Percentiles rank a stretch among this genome's conserved stretches.
phyloP scores from a whole-genome alignment of 2,329 filamentous ascomycete species.

The Aureobasidium zeae region DNA sequence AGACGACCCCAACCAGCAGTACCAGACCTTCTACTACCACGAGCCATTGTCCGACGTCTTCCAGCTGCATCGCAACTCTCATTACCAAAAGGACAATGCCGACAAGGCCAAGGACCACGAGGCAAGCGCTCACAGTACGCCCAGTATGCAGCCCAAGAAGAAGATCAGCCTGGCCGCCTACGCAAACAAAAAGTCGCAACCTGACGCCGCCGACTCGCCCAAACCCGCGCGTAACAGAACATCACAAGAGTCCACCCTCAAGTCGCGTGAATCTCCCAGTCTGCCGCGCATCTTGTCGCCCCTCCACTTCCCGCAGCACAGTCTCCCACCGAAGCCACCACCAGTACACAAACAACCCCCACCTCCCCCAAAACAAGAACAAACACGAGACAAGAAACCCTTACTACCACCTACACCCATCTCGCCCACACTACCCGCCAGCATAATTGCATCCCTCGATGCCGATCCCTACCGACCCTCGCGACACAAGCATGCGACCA shows the following conservation, averaged over 20 bases:
- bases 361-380: constrained; percentile 1
- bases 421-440: constrained; percentile 48
- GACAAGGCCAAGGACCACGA: constrained; percentile 19
- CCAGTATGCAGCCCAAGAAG: constrained; percentile 43
- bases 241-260: background rate
- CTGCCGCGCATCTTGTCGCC: constrained; percentile 17
- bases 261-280: constrained; percentile 9
- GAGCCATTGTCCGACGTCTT: constrained; percentile 35
- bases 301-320: background rate
- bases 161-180: constrained; percentile 55
- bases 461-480: constrained; percentile 1
- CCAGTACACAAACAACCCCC: background rate
- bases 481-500: constrained; percentile 2
- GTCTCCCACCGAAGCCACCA: no score
- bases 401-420: constrained; percentile 39
- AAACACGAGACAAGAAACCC: background rate
- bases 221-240: constrained; percentile 24
- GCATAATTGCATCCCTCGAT: constrained; percentile 44
- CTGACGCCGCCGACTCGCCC: constrained; percentile 46
- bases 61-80: constrained; percentile 15
- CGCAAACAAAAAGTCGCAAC: constrained; percentile 45
- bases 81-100: constrained; percentile 32
- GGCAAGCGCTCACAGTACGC: constrained; percentile 32
- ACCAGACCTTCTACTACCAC: constrained; percentile 53
- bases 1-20: constrained; percentile 50